Evolutionary conservation across 2,329 filamentous ascomycete species (phyloP).

Genomic region (Amesomyces nigricolor): DNA sequence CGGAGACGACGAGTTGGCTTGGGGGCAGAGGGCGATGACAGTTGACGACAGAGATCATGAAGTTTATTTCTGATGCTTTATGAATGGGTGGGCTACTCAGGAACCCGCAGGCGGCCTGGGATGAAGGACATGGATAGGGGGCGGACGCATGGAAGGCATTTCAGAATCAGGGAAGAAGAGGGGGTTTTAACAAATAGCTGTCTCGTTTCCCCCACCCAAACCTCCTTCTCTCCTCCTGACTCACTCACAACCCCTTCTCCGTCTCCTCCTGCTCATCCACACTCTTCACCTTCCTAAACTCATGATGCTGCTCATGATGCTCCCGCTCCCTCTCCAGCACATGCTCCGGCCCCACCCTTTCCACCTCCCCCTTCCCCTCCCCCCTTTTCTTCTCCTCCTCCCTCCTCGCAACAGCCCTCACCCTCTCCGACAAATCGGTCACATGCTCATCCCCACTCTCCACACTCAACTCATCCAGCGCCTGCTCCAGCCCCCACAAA

Average conservation of each 20-base stretch:
- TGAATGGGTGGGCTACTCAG: background rate
- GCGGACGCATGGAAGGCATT: background rate
- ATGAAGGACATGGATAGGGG: background rate
- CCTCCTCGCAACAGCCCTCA: conserved; percentile 50
- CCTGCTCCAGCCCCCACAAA: conserved; percentile 70
- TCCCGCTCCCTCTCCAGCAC: conserved; percentile 14
- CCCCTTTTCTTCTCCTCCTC: conserved; percentile 15
- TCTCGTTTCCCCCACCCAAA: conserved; percentile 5
- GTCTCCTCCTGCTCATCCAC: conserved; percentile 57
- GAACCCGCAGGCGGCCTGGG: background rate
- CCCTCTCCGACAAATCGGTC: conserved; percentile 68
- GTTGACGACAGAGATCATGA: background rate
- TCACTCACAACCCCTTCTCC: conserved; percentile 37
- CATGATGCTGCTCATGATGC: conserved; percentile 26
- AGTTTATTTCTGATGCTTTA: background rate
- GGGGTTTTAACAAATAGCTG: conserved; percentile 11
- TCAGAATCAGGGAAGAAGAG: background rate
- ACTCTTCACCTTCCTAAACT: conserved; percentile 42
- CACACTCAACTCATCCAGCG: conserved; percentile 64
- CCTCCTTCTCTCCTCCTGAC: background rate
- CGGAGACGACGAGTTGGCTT: background rate
- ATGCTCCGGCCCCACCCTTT: conserved; percentile 15
- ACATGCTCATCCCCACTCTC: conserved; percentile 82
- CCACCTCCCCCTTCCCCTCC: conserved; percentile 2
- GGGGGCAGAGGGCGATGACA: background rate